Percentiles rank a stretch among this genome's conserved stretches.
Evolutionary conservation across 225 moss, liverwort and hornwort genomes (phyloP).

Genomic region (Physcomitrium patens): DNA sequence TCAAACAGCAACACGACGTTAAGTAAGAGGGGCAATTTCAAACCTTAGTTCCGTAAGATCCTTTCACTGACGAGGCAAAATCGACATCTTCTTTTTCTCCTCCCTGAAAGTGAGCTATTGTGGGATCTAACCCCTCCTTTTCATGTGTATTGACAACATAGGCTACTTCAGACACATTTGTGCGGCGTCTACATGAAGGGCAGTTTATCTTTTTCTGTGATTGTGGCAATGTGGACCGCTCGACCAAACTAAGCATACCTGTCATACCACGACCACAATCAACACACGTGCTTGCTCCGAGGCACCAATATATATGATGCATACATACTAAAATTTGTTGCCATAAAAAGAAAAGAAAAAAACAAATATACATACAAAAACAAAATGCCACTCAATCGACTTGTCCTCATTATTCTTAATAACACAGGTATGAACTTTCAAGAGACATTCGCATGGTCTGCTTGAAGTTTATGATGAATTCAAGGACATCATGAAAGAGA

Average conservation of each 20-base stretch:
- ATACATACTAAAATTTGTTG: not conserved
- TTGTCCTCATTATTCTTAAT: not conserved
- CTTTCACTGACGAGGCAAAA: conserved; percentile 62
- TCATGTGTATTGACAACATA: conserved; percentile 69
- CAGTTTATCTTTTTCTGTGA: conserved; percentile 73
- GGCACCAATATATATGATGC: conserved; percentile 13
- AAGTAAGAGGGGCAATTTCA: conserved; percentile 12
- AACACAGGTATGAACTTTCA: not conserved
- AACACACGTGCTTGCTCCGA: not conserved
- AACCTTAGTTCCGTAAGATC: conserved; percentile 98
- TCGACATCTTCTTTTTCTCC: conserved; percentile 61
- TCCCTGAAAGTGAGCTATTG: conserved; percentile 59
- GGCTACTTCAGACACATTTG: conserved; percentile 70
- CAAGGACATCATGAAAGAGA: conserved; percentile 7
- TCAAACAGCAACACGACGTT: conserved; percentile 10
- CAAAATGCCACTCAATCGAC: not conserved
- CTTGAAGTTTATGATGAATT: not conserved
- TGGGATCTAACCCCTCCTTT: conserved; percentile 55
- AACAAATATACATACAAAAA: not conserved
- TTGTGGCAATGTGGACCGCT: conserved; percentile 47
- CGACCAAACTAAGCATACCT: conserved; percentile 62
- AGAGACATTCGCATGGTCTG: not conserved
- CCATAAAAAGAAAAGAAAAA: no score
- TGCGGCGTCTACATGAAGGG: conserved; percentile 79
- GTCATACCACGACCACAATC: conserved; percentile 36